Percentiles rank a stretch among this genome's conserved stretches.
phyloP scores from a whole-genome alignment of 2,329 filamentous ascomycete genomes.

The Apiospora hydei region DNA sequence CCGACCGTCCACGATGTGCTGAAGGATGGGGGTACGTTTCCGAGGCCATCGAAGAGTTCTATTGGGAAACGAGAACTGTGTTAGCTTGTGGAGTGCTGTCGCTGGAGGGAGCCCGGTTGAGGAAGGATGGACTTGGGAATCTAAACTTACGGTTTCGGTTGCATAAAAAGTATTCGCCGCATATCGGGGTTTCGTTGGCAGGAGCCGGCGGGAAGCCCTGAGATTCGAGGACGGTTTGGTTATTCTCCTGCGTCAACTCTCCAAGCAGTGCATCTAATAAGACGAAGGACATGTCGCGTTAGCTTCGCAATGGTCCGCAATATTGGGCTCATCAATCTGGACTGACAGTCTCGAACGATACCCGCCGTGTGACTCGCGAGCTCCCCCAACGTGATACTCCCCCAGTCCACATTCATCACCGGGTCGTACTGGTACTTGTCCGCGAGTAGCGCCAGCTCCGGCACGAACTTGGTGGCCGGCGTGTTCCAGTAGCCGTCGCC shows the following conservation, averaged over 20 bases:
- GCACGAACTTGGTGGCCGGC: slow-evolving; percentile 32
- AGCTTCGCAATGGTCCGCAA: background rate
- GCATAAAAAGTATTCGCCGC: background rate
- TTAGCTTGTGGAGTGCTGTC: background rate
- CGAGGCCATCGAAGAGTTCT: slow-evolving; percentile 15
- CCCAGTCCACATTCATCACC: slow-evolving; percentile 36
- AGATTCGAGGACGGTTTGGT: background rate
- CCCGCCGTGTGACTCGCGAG: slow-evolving; percentile 42
- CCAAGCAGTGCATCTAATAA: background rate
- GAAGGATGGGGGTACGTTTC: slow-evolving; percentile 39
- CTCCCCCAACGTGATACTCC: slow-evolving; percentile 38
- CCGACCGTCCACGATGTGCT: slow-evolving; percentile 40
- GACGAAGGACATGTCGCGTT: background rate
- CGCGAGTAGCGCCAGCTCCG: slow-evolving; percentile 36
- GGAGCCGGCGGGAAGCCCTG: slow-evolving; percentile 7
- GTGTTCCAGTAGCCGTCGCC: slow-evolving; percentile 40
- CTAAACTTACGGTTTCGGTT: background rate
- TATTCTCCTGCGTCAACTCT: background rate
- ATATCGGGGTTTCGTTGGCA: background rate
- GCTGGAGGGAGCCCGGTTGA: background rate
- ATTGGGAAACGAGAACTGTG: background rate
- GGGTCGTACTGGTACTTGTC: slow-evolving; percentile 30
- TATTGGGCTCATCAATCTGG: background rate
- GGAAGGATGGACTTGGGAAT: background rate
- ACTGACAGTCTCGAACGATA: slow-evolving; percentile 41